Conservation (phyloP, 2,329 filamentous ascomycete species). For the Paecilomyces variotii region DNA sequence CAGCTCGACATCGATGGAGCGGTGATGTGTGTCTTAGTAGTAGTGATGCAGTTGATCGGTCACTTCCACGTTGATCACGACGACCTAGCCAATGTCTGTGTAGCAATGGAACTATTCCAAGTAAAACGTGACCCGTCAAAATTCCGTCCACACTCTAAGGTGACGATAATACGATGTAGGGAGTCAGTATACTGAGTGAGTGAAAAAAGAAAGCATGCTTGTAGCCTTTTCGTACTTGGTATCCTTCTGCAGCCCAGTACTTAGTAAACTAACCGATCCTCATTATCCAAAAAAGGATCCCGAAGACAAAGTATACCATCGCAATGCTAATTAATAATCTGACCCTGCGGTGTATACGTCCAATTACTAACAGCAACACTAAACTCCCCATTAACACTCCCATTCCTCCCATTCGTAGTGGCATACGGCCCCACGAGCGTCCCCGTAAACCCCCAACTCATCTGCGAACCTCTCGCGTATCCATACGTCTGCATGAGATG, state of each 20-base stretch:
- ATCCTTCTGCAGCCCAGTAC: no score
- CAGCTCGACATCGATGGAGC: not conserved
- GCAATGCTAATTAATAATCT: not conserved
- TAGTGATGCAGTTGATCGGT: not conserved
- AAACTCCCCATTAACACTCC: not conserved
- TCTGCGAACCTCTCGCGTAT: not conserved
- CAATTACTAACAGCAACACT: not conserved
- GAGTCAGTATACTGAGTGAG: no score
- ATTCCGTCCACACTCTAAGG: not conserved
- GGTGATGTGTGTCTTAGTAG: not conserved
- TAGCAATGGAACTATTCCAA: not conserved
- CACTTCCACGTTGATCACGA: not conserved
- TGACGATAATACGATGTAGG: no score
- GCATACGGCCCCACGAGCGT: not conserved
- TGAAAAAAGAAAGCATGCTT: no score
- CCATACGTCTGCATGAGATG: not conserved
- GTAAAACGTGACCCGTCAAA: not conserved
- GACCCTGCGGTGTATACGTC: not conserved
- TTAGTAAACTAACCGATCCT: not conserved
- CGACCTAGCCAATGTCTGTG: not conserved
- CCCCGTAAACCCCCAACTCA: slow-evolving; percentile 3
- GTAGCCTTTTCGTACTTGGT: no score
- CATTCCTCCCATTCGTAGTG: not conserved
- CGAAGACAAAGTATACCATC: not conserved
- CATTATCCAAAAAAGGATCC: not conserved